These are phyloP conservation scores for Xylaria sp. DNA, from an alignment of 2,329 filamentous ascomycete genomes.

Conservation along the genomic window DNA sequence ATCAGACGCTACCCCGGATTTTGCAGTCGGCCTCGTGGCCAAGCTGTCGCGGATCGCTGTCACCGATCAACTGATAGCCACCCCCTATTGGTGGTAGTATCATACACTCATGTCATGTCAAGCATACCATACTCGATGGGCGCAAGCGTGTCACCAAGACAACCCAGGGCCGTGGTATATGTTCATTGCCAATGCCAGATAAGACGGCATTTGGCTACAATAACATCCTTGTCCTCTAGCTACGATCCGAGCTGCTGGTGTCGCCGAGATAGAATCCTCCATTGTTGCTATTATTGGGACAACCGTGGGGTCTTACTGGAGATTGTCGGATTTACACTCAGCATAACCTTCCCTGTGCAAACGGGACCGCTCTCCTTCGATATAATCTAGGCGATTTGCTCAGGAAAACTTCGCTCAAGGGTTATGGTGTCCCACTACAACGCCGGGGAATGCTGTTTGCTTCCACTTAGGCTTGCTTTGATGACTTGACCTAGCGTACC, in stretches of 20 bases:
- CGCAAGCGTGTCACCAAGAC: constrained; percentile 7
- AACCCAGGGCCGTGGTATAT: constrained; percentile 19
- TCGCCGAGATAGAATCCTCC: not conserved
- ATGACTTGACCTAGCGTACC: not conserved
- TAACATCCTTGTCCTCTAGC: constrained; percentile 8
- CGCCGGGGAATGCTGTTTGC: not conserved
- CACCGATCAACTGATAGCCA: not conserved
- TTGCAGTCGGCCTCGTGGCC: constrained; percentile 24
- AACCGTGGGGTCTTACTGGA: not conserved
- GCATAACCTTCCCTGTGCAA: not conserved
- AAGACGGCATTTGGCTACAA: not conserved
- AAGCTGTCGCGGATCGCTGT: constrained; percentile 8
- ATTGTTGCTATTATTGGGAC: not conserved
- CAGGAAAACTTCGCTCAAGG: not conserved
- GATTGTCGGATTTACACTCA: not conserved
- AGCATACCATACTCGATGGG: constrained; percentile 6
- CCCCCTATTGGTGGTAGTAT: constrained; percentile 7
- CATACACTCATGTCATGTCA: constrained; percentile 12
- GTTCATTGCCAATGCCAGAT: not conserved
- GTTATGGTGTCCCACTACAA: not conserved
- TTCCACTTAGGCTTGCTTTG: not conserved
- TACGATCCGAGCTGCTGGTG: constrained; percentile 11
- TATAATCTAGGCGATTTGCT: not conserved
- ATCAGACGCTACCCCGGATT: constrained; percentile 23
- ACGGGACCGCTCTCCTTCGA: not conserved